Conservation (phyloP, 1,284 basidiomycete species). For the Tremellales sp. region DNA sequence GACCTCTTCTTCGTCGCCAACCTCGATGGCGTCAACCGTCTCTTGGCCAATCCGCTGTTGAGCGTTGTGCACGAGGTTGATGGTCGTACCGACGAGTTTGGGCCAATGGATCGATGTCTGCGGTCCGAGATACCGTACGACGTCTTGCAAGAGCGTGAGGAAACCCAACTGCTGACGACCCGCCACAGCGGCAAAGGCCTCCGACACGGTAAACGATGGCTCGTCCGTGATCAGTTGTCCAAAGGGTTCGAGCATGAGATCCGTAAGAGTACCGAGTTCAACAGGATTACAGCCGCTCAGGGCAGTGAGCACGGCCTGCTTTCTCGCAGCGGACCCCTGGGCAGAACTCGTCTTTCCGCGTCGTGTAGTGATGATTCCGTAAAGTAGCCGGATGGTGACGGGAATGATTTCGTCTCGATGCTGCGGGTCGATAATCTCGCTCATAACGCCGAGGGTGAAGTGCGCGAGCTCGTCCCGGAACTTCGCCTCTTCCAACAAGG, state of each 20-base stretch:
- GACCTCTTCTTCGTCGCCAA: slow-evolving; percentile 44
- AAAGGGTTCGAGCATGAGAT: slow-evolving; percentile 86
- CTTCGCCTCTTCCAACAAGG: slow-evolving; percentile 75
- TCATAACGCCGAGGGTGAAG: slow-evolving; percentile 58
- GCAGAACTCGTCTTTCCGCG: slow-evolving; percentile 60
- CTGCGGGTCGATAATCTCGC: slow-evolving; percentile 56
- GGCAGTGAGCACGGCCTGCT: slow-evolving; percentile 68
- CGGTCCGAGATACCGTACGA: slow-evolving; percentile 73
- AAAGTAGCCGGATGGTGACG: slow-evolving; percentile 72
- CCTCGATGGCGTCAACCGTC: slow-evolving; percentile 33
- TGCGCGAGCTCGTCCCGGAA: slow-evolving; percentile 84
- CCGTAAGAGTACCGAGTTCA: slow-evolving; percentile 74
- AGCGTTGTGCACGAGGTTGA: slow-evolving; percentile 63
- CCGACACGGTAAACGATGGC: slow-evolving; percentile 6
- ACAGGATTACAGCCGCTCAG: slow-evolving; percentile 66
- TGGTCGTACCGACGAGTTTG: slow-evolving; percentile 61
- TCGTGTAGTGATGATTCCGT: slow-evolving; percentile 82
- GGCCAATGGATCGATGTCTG: slow-evolving; percentile 68
- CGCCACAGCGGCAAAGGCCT: slow-evolving; percentile 32
- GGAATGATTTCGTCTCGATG: slow-evolving; percentile 71
- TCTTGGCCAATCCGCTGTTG: slow-evolving; percentile 57
- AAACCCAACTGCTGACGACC: slow-evolving; percentile 78
- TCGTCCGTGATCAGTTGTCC: slow-evolving; percentile 20
- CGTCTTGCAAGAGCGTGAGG: slow-evolving; percentile 75
- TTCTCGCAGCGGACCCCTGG: slow-evolving; percentile 66